Conservation (phyloP, 192 early-diverging fungal species). For the Umbelopsis sp. region DNA sequence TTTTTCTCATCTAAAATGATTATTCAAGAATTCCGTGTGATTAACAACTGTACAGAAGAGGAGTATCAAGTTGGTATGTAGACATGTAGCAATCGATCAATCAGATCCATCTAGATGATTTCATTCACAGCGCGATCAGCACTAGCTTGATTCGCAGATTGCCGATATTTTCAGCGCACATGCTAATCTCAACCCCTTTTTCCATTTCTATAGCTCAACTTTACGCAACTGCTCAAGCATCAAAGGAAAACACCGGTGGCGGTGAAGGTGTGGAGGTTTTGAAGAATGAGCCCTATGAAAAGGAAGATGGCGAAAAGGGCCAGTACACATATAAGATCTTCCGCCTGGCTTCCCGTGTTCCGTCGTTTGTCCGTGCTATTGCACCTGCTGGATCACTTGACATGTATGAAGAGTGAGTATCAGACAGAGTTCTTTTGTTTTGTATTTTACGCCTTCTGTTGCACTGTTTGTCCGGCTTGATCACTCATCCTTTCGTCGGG, state of each 20-base stretch:
- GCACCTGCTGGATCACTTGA: constrained; percentile 66
- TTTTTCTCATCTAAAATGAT: constrained; percentile 49
- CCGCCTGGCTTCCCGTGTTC: constrained; percentile 54
- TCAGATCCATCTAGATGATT: neutral
- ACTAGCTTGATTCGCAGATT: constrained; percentile 17
- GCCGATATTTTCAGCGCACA: neutral
- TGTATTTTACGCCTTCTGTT: neutral
- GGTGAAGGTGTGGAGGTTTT: constrained; percentile 82
- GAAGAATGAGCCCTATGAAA: constrained; percentile 77
- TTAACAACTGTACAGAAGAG: constrained; percentile 73
- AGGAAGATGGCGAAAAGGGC: constrained; percentile 67
- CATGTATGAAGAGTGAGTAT: constrained; percentile 66
- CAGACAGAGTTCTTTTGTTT: neutral
- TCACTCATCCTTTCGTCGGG: neutral
- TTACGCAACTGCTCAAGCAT: constrained; percentile 75
- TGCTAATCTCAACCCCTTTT: neutral
- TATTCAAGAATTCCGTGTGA: constrained; percentile 77
- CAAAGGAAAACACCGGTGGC: constrained; percentile 74
- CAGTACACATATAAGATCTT: constrained; percentile 84
- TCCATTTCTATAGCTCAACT: constrained; percentile 61
- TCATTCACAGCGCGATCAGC: neutral
- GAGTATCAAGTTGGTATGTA: constrained; percentile 65
- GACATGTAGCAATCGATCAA: constrained; percentile 16
- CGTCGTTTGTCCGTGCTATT: constrained; percentile 59
- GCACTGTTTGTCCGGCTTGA: neutral